Evolutionary conservation across 148 eudicot genomes (phyloP).

Genomic region (Fagopyrum homotropicum): DNA sequence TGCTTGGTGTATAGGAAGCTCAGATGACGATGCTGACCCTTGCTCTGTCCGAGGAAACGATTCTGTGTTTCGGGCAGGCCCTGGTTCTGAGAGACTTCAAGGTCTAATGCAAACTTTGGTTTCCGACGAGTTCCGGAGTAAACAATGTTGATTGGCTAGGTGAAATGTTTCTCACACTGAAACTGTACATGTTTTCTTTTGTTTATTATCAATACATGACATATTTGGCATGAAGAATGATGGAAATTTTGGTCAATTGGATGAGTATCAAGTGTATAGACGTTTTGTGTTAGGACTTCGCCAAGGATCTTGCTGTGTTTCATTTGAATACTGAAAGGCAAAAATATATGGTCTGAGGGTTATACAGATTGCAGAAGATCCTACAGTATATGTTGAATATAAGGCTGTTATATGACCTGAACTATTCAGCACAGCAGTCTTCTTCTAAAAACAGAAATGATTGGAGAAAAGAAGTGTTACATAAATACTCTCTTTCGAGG

Average conservation of each 20-base stretch:
- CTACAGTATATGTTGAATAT: no score
- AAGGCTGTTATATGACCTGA: no score
- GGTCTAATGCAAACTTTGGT: slow-evolving; percentile 40
- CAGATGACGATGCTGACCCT: slow-evolving; percentile 55
- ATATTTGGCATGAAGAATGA: not conserved
- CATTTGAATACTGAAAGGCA: not conserved
- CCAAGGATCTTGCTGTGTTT: not conserved
- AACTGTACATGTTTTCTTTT: not conserved
- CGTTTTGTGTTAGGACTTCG: not conserved
- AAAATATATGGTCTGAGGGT: not conserved
- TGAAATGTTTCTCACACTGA: slow-evolving; percentile 10
- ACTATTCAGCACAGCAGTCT: no score
- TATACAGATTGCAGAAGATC: no score
- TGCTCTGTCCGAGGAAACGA: slow-evolving; percentile 62
- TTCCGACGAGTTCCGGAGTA: slow-evolving; percentile 56
- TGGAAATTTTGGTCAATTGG: slow-evolving; percentile 7
- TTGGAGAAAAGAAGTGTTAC: no score
- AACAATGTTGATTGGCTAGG: slow-evolving; percentile 40
- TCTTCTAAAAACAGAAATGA: no score
- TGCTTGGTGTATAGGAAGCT: slow-evolving; percentile 79
- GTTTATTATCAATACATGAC: not conserved
- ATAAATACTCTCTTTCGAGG: no score
- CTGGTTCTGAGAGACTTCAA: slow-evolving; percentile 65
- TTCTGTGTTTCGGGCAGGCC: slow-evolving; percentile 61
- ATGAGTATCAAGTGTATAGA: slow-evolving; percentile 11